These are phyloP conservation scores for Solanum clarkiae DNA, from an alignment of 257 asterid genomes.

Conservation along the genomic window DNA sequence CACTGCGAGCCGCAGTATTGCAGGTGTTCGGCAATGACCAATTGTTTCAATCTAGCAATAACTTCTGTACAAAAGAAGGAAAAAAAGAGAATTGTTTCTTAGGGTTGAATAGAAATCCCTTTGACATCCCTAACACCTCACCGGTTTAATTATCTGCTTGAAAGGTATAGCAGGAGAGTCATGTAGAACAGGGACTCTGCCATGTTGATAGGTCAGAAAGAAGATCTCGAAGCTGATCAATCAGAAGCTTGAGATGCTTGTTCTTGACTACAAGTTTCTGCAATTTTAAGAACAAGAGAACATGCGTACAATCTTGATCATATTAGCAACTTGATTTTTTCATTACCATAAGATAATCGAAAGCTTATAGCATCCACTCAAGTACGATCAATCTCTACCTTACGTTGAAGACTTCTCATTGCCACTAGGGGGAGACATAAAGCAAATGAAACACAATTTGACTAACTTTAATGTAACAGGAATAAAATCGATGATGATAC, in stretches of 20 bases:
- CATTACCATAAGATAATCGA: background rate
- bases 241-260: slow-evolving; percentile 48
- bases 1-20: background rate
- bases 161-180: background rate
- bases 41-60: background rate
- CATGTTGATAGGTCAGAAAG: slow-evolving; percentile 63
- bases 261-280: slow-evolving; percentile 62
- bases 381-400: background rate
- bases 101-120: background rate
- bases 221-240: slow-evolving; percentile 68
- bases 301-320: background rate
- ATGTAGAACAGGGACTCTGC: slow-evolving; percentile 76
- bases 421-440: background rate
- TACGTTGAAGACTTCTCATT: background rate
- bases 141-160: background rate
- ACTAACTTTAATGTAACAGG: background rate
- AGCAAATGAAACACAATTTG: background rate
- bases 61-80: background rate
- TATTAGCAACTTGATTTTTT: background rate
- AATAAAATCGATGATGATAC: background rate
- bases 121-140: background rate
- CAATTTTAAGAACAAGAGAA: background rate
- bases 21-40: background rate
- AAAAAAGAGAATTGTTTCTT: background rate
- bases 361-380: background rate